Conservation (phyloP, 1,284 basidiomycete species). For the Marasmius sp. region DNA sequence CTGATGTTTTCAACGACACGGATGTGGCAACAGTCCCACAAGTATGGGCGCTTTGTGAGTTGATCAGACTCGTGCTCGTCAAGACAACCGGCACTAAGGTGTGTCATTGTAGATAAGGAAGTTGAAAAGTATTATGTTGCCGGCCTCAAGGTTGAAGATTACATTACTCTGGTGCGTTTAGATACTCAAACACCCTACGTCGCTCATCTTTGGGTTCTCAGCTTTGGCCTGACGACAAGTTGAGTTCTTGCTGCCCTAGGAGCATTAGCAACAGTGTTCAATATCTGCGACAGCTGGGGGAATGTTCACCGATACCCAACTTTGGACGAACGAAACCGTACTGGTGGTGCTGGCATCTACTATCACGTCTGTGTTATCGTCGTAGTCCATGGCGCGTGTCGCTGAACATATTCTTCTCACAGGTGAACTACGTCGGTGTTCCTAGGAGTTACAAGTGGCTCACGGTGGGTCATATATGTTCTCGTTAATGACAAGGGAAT, state of each 20-base stretch:
- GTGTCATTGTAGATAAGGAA: constrained; percentile 48
- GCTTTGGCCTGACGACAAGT: constrained; percentile 63
- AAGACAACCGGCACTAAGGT: background rate
- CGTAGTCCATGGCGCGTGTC: background rate
- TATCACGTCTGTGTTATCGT: constrained; percentile 51
- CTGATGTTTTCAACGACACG: constrained; percentile 48
- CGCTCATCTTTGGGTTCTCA: background rate
- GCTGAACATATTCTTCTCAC: background rate
- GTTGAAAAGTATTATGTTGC: constrained; percentile 69
- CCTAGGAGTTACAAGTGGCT: constrained; percentile 66
- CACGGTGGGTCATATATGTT: constrained; percentile 32
- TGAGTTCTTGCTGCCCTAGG: background rate
- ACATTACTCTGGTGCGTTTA: constrained; percentile 45
- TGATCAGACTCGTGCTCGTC: background rate
- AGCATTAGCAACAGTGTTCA: background rate
- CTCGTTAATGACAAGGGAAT: background rate
- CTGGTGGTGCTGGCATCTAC: constrained; percentile 68
- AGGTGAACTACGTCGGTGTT: constrained; percentile 54
- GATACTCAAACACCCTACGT: background rate
- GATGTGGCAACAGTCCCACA: constrained; percentile 58
- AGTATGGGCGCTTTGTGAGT: constrained; percentile 63
- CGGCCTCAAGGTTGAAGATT: constrained; percentile 55
- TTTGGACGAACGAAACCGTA: constrained; percentile 49
- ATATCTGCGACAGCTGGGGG: constrained; percentile 43
- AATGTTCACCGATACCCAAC: constrained; percentile 60